A percentile compares a stretch with the other conserved stretches of the same genome.
Evolutionary conservation across 179 eudicot genomes (phyloP).

Genomic region (Spinacia oleracea): DNA sequence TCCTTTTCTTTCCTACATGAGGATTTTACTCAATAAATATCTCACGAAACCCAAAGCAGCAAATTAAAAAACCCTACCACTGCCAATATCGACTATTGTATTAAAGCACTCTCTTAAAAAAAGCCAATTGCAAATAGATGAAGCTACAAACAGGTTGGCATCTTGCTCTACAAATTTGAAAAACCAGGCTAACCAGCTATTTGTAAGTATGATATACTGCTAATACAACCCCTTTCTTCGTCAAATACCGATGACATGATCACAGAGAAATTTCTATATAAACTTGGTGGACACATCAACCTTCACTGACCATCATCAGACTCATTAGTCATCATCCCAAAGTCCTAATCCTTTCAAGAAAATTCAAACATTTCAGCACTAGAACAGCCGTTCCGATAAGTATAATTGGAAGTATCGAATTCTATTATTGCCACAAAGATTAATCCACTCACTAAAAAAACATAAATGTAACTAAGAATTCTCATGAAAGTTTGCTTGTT

Average conservation of each 20-base stretch:
- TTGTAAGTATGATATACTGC: neutral
- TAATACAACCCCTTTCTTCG: neutral
- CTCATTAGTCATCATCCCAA: too few relatives aligned
- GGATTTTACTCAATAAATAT: neutral
- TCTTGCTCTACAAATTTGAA: neutral
- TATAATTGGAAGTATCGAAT: neutral
- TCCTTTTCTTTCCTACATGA: neutral
- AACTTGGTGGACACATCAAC: neutral
- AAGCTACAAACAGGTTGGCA: neutral
- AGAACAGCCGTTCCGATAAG: neutral
- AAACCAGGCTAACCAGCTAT: neutral
- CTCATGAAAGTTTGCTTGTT: too few relatives aligned
- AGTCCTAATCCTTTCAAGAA: neutral
- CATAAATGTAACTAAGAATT: neutral
- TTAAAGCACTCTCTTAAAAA: neutral
- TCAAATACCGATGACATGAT: neutral
- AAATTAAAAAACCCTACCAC: neutral
- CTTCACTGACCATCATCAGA: neutral
- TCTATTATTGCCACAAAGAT: neutral
- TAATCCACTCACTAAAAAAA: neutral
- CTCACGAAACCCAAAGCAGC: neutral
- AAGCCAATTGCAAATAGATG: neutral
- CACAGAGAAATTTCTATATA: neutral
- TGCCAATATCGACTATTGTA: neutral
- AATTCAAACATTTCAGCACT: neutral